phyloP scores from a whole-genome alignment of 2,329 filamentous ascomycete genomes.

The Phaeosphaeriaceae sp. region DNA sequence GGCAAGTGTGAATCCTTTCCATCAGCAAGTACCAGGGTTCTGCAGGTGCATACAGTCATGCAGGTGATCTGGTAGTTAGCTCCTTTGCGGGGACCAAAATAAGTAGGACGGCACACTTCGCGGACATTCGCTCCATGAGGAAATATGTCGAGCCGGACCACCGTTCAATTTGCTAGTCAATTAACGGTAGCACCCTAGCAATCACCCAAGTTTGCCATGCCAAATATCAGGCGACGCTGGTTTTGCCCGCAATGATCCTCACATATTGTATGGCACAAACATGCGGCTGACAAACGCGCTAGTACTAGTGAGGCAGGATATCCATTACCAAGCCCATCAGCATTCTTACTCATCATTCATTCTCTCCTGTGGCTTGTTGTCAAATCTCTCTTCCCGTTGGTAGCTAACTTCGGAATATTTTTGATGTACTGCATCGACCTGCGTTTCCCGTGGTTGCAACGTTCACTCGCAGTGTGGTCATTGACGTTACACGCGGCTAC shows the following conservation, averaged over 20 bases:
- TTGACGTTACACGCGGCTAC: background rate
- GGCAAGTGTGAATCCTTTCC: background rate
- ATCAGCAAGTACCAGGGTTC: background rate
- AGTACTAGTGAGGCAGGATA: constrained; percentile 7
- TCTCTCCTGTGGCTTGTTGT: constrained; percentile 10
- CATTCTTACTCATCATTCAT: constrained; percentile 27
- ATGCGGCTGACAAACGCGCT: constrained; percentile 21
- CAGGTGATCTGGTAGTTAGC: too few relatives aligned
- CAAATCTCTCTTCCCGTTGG: too few relatives aligned
- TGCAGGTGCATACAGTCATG: background rate
- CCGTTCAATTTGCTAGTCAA: too few relatives aligned
- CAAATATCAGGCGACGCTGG: background rate
- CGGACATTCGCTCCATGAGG: background rate
- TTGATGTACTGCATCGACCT: constrained; percentile 8
- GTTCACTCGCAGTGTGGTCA: constrained; percentile 8
- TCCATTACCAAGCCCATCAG: constrained; percentile 24
- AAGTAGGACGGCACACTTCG: background rate
- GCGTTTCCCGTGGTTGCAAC: constrained; percentile 17
- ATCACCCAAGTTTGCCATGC: background rate
- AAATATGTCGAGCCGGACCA: too few relatives aligned
- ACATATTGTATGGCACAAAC: constrained; percentile 7
- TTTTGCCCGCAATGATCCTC: background rate
- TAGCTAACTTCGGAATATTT: constrained; percentile 4
- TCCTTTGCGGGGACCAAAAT: background rate
- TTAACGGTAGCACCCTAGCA: too few relatives aligned